A percentile compares a stretch with the other conserved stretches of the same genome.
Evolutionary conservation across 73 alveolate species (phyloP).

Genomic region (Uronychia setigera): DNA sequence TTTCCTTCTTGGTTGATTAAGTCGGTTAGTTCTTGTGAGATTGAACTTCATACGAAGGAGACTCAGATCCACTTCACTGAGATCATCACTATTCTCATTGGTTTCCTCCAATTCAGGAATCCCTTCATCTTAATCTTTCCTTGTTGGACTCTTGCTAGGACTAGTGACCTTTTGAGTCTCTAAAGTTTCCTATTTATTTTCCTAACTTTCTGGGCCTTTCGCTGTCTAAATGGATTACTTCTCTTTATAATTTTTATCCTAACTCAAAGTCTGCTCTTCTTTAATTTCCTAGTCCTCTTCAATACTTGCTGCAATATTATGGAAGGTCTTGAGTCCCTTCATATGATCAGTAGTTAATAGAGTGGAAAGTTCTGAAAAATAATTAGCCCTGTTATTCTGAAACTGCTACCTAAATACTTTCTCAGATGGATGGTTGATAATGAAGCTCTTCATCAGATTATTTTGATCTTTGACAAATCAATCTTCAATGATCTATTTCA

Average conservation of each 20-base stretch:
- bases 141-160: too few relatives aligned
- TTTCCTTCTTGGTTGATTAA: too few relatives aligned
- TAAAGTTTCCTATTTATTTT: too few relatives aligned
- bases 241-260: too few relatives aligned
- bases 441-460: neutral
- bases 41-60: neutral
- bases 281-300: neutral
- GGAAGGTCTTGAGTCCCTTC: neutral
- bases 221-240: too few relatives aligned
- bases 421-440: neutral
- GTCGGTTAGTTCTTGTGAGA: too few relatives aligned
- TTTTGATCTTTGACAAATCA: neutral
- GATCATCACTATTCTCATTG: too few relatives aligned
- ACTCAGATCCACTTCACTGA: neutral
- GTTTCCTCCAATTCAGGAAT: too few relatives aligned
- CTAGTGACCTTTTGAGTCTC: too few relatives aligned
- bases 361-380: neutral
- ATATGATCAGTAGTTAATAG: neutral
- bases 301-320: neutral
- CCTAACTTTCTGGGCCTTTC: too few relatives aligned
- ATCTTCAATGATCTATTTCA: neutral
- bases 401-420: neutral
- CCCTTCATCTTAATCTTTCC: too few relatives aligned
- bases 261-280: too few relatives aligned
- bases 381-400: neutral